Percentiles rank a stretch among this genome's conserved stretches.
phyloP scores from a whole-genome alignment of 139 green algal genomes.

The Haematococcus lacustris region DNA sequence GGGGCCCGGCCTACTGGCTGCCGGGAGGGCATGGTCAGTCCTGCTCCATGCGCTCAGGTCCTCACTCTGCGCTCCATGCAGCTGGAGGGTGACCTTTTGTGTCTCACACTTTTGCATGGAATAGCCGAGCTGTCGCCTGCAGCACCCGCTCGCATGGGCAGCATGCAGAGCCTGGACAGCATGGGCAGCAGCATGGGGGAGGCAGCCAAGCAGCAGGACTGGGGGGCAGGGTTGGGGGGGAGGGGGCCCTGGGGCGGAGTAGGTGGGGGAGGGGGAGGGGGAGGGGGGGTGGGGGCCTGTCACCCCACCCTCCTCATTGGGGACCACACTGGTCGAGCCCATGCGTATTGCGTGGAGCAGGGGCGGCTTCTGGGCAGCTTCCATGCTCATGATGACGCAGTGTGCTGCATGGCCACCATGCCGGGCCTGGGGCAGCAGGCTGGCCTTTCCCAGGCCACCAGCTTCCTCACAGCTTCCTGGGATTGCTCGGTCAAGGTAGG shows the following conservation, averaged over 20 bases:
- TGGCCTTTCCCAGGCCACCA: background rate
- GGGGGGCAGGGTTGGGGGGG: no score
- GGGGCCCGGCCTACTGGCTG: no score
- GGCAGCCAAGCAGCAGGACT: conserved; percentile 2
- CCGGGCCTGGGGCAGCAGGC: background rate
- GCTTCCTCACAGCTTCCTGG: conserved; percentile 54
- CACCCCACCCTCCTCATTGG: background rate
- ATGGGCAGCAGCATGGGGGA: background rate
- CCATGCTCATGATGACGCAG: conserved; percentile 55
- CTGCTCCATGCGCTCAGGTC: no score
- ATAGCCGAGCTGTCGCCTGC: background rate
- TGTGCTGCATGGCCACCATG: conserved; percentile 50
- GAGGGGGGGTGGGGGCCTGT: no score
- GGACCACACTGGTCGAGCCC: background rate
- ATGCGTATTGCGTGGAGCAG: conserved; percentile 26
- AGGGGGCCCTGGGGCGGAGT: background rate
- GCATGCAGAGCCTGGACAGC: background rate
- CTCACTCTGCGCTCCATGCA: no score
- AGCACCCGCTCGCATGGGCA: background rate
- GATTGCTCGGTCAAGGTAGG: conserved; percentile 67
- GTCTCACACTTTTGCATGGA: conserved; percentile 41
- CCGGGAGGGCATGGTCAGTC: no score
- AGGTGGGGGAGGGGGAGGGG: background rate
- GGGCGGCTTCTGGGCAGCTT: conserved; percentile 51
- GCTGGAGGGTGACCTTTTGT: conserved; percentile 37